Conservation (phyloP, 2,329 filamentous ascomycete genomes). For the Cladosporium colombiae region DNA sequence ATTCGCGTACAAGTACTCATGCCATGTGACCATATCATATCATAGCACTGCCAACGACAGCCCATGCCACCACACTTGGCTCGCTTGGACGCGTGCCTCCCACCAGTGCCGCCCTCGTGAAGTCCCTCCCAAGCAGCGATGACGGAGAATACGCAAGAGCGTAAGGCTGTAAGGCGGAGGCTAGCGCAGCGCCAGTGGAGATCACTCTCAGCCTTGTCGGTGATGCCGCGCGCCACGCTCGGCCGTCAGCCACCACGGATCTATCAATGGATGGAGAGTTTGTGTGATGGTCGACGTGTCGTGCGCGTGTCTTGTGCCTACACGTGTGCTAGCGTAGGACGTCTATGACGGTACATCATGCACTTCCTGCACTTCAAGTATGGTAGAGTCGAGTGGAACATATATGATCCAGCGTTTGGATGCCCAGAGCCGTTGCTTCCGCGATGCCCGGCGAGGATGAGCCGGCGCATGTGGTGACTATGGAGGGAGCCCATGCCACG, state of each 20-base stretch:
- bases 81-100: not conserved
- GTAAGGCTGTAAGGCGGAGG: slow-evolving; percentile 12
- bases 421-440: slow-evolving; percentile 8
- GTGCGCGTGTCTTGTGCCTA: not conserved
- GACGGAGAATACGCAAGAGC: not conserved
- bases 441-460: slow-evolving; percentile 5
- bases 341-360: not conserved
- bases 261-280: not conserved
- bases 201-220: slow-evolving; percentile 16
- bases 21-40: not conserved
- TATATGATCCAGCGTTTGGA: not conserved
- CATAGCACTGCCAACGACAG: not conserved
- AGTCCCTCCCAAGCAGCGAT: not conserved
- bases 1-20: not conserved
- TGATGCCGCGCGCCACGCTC: slow-evolving; percentile 1
- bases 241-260: slow-evolving; percentile 6
- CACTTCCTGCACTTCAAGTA: not conserved
- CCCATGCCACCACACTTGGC: not conserved
- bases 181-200: slow-evolving; percentile 8
- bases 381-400: slow-evolving; percentile 1
- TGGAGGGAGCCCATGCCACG: not conserved
- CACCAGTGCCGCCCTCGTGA: not conserved
- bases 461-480: not conserved
- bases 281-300: not conserved
- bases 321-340: not conserved